Conservation (phyloP, 1,139 yeast species). For the Taphrina confusa region DNA sequence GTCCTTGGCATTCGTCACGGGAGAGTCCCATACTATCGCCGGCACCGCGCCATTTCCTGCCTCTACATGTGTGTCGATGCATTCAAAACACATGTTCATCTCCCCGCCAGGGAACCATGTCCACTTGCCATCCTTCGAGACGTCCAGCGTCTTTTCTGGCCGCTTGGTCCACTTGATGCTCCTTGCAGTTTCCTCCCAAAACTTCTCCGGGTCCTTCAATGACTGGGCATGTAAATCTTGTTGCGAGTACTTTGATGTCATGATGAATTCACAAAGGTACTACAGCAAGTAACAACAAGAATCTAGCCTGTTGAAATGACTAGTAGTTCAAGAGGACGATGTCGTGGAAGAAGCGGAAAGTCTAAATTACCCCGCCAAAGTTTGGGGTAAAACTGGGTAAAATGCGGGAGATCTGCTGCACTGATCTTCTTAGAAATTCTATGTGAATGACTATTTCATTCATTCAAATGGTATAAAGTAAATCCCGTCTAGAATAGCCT, state of each 20-base stretch:
- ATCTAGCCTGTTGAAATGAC: too few species aligned
- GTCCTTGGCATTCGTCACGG: constrained; percentile 16
- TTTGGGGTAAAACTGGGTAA: not conserved
- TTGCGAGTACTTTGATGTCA: constrained; percentile 9
- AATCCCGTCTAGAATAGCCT: constrained; percentile 26
- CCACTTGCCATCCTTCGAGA: constrained; percentile 13
- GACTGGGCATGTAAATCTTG: constrained; percentile 5
- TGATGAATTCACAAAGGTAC: too few species aligned
- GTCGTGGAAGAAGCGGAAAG: not conserved
- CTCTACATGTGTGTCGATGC: constrained; percentile 13
- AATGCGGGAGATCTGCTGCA: constrained; percentile 4
- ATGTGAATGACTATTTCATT: not conserved
- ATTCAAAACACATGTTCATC: constrained; percentile 24
- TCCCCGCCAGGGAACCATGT: constrained; percentile 30
- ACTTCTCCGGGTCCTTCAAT: constrained; percentile 5
- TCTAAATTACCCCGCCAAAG: not conserved
- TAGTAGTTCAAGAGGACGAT: too few species aligned
- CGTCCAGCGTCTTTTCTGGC: constrained; percentile 8
- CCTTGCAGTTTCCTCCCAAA: constrained; percentile 7
- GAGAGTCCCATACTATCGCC: constrained; percentile 28
- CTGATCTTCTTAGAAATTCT: not conserved
- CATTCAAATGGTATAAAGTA: not conserved
- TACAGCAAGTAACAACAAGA: too few species aligned
- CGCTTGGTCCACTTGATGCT: constrained; percentile 15
- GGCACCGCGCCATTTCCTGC: constrained; percentile 6